Evolutionary conservation across 805 yeast genomes (phyloP).

Genomic region (Maudiozyma pseudohumilis): DNA sequence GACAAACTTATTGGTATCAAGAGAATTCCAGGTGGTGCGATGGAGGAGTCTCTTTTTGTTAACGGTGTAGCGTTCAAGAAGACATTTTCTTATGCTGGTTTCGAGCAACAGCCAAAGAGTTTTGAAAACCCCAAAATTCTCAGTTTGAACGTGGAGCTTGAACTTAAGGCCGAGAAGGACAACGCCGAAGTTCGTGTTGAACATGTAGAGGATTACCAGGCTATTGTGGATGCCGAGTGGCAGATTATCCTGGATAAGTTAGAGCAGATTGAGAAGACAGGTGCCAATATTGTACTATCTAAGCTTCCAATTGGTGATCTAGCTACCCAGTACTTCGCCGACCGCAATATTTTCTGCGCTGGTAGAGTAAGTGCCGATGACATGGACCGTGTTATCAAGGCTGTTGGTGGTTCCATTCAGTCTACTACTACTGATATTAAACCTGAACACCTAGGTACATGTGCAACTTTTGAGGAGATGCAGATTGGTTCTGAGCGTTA

Average conservation of each 20-base stretch:
- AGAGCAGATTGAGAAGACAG: constrained; percentile 69
- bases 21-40: constrained; percentile 90
- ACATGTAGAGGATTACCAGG: constrained; percentile 88
- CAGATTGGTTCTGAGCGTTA: constrained; percentile 96
- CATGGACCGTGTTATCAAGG: constrained; percentile 82
- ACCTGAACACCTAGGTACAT: constrained; percentile 69
- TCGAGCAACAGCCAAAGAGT: constrained; percentile 93
- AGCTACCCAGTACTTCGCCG: constrained; percentile 98
- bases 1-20: constrained; percentile 89
- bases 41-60: constrained; percentile 84
- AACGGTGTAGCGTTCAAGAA: constrained; percentile 96
- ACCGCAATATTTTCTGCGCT: constrained; percentile 91
- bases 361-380: constrained; percentile 88
- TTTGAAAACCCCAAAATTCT: constrained; percentile 75
- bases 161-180: constrained; percentile 95
- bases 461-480: constrained; percentile 78
- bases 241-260: constrained; percentile 79
- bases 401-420: constrained; percentile 89
- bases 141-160: constrained; percentile 83
- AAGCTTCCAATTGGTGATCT: constrained; percentile 95
- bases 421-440: constrained; percentile 64
- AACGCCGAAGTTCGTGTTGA: constrained; percentile 97
- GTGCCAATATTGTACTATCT: constrained; percentile 88
- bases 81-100: constrained; percentile 96
- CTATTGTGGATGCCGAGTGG: constrained; percentile 99